Base-by-base conservation (phyloP, 805 yeast genomes). In the Nakazawaea pomicola region DNA sequence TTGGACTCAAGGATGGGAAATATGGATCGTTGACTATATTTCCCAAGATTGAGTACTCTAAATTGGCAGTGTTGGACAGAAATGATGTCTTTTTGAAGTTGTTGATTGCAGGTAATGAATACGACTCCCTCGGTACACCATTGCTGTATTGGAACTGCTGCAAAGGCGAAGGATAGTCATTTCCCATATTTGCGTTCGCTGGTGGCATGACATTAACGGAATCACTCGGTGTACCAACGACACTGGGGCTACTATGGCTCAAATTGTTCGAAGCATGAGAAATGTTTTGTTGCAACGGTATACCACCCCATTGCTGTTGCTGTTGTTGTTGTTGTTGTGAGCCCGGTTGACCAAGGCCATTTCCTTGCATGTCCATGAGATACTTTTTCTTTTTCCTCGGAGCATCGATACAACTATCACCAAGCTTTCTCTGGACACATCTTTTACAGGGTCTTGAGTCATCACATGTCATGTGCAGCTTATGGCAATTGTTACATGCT, bases 391-490 rank as follows among this genome's bases (percentile, higher is more conserved):
- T 70, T 61, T 88, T 89, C 35, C 98, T 66, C 2, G 93, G 93
- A 4, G 96, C 96, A 63, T 93, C 97, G 24, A 76, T 76, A 62
- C 98, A 91, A 0, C 85, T 68, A 12, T 65, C 73, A 1, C 70
- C 73, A 12, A 88, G 61, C 0, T 90, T 91, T 53, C 88, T 70
- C 21, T 68, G 68, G 3, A 83, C 58, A 59, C 99, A 91, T 37
- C 96, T 61, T 41, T 72, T 71, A 54, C 99, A 91, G 0, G 75
- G 56, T 65, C 73, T 43, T 4, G 51, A 34, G 15, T 80, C 76
- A 51, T 90, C 96, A 60, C 99, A 91, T 0, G 97, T 86, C 70
- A 90, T 77, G 58, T 91, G 99, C 2, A 95, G 85, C 52, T 79
- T 76, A 46, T 90, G 89, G 56, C 99, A 91, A 61, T 90, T 93